phyloP scores from a whole-genome alignment of 1,284 basidiomycete species.

The Cryptococcus maquisensis region DNA sequence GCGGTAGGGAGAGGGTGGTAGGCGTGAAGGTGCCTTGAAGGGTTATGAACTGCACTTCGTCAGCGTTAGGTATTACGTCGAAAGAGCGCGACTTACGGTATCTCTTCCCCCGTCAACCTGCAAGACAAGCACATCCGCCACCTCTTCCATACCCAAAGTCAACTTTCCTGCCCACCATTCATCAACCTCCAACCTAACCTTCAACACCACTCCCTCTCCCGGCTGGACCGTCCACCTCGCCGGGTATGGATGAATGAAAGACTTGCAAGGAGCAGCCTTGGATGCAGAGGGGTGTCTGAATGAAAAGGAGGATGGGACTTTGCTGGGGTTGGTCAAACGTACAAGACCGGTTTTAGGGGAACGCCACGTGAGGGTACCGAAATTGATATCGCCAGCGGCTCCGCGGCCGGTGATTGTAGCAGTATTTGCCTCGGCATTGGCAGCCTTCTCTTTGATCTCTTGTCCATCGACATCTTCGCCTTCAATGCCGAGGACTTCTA shows the following conservation, averaged over 20 bases:
- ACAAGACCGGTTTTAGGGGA: too few relatives aligned
- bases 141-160: slow-evolving; percentile 32
- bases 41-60: slow-evolving; percentile 34
- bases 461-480: slow-evolving; percentile 2
- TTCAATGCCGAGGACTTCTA: slow-evolving; percentile 22
- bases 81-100: slow-evolving; percentile 16
- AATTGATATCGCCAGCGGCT: too few relatives aligned
- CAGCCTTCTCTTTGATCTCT: neutral
- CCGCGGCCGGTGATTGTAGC: too few relatives aligned
- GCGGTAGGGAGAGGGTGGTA: slow-evolving; percentile 29
- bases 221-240: slow-evolving; percentile 23
- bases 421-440: too few relatives aligned
- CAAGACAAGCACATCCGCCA: slow-evolving; percentile 38
- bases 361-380: too few relatives aligned
- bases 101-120: slow-evolving; percentile 38
- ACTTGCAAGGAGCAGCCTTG: slow-evolving; percentile 13
- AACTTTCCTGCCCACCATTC: slow-evolving; percentile 18
- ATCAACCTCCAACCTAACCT: slow-evolving; percentile 28
- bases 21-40: slow-evolving; percentile 33
- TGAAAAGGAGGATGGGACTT: too few relatives aligned
- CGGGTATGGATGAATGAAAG: slow-evolving; percentile 38
- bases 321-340: too few relatives aligned
- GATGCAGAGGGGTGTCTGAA: too few relatives aligned
- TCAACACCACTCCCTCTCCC: slow-evolving; percentile 20
- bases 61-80: neutral